Evolutionary conservation across 352 stramenopile genomes (phyloP).

Genomic region (Globisporangium okanoganense): DNA sequence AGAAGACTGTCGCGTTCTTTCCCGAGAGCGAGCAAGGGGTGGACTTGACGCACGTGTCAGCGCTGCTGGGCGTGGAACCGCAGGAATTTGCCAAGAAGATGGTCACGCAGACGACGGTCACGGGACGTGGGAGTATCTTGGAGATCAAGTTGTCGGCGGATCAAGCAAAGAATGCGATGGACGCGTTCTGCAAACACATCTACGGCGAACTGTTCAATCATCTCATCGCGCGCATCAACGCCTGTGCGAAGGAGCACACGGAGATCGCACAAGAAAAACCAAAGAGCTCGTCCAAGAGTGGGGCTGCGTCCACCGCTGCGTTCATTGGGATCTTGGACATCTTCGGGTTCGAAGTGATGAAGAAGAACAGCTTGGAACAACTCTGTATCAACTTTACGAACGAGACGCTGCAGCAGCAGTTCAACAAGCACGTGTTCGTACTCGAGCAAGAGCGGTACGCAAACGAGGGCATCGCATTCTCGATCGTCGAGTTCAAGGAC

Average conservation of each 20-base stretch:
- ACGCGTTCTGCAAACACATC: slow-evolving; percentile 83
- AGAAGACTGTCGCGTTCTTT: slow-evolving; percentile 42
- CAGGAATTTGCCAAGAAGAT: slow-evolving; percentile 74
- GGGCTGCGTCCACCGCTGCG: slow-evolving; percentile 6
- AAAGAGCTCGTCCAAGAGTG: slow-evolving; percentile 3
- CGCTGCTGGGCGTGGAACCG: slow-evolving; percentile 50
- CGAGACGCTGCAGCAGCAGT: slow-evolving; percentile 88
- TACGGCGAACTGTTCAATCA: slow-evolving; percentile 82
- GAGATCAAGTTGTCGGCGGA: slow-evolving; percentile 69
- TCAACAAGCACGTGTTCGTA: slow-evolving; percentile 88
- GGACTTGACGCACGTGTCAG: slow-evolving; percentile 51
- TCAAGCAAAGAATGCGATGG: slow-evolving; percentile 77
- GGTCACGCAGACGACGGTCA: slow-evolving; percentile 80
- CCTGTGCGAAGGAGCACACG: slow-evolving; percentile 59
- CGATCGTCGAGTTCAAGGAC: slow-evolving; percentile 79
- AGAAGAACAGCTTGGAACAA: slow-evolving; percentile 86
- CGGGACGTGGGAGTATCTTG: slow-evolving; percentile 64
- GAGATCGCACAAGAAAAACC: slow-evolving; percentile 19
- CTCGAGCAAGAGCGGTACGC: slow-evolving; percentile 81
- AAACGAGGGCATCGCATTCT: slow-evolving; percentile 67
- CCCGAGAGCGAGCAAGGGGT: slow-evolving; percentile 49
- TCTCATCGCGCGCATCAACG: slow-evolving; percentile 73
- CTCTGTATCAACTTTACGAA: slow-evolving; percentile 92
- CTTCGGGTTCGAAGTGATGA: slow-evolving; percentile 90
- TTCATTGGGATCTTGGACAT: slow-evolving; percentile 91